Percentiles rank a stretch among this genome's conserved stretches.
Conservation (phyloP, 2,329 filamentous ascomycete species). For the Colletotrichum limetticola region DNA sequence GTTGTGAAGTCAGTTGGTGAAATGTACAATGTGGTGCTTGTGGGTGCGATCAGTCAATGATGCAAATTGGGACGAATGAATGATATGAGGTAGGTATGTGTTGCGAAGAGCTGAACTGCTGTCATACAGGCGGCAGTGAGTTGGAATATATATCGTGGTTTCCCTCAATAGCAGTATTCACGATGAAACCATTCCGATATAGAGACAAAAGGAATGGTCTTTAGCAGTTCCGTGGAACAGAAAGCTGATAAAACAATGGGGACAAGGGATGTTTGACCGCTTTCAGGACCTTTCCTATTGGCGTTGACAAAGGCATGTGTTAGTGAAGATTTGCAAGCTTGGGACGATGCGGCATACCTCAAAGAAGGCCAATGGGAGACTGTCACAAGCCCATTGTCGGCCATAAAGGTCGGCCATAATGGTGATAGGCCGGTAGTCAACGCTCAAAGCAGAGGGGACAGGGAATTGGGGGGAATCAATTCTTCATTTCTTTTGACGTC, state of each 20-base stretch:
- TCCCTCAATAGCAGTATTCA: not conserved
- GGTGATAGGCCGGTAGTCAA: not conserved
- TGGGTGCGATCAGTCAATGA: slow-evolving; percentile 16
- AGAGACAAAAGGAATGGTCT: not conserved
- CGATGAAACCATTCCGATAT: not conserved
- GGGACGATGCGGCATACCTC: not conserved
- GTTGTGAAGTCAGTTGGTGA: not conserved
- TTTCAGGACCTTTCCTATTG: not conserved
- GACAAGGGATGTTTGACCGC: not conserved
- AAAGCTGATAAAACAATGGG: not conserved
- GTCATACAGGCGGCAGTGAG: not conserved
- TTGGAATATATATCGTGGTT: not conserved
- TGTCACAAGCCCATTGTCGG: not conserved
- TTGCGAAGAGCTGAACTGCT: not conserved
- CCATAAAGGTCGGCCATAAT: not conserved
- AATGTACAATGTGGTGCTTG: not conserved
- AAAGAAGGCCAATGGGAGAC: not conserved
- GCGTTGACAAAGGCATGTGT: not conserved
- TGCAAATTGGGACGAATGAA: not conserved
- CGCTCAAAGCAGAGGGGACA: not conserved
- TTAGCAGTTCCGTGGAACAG: not conserved
- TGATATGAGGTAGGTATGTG: not conserved
- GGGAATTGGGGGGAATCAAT: slow-evolving; percentile 14
- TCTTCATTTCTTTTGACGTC: slow-evolving; percentile 32
- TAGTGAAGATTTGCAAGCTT: not conserved